Evolutionary conservation across 306 rosid species (phyloP), one percentile per base, ranked within the genome.

Genomic region (Notholithocarpus densiflorus): DNA sequence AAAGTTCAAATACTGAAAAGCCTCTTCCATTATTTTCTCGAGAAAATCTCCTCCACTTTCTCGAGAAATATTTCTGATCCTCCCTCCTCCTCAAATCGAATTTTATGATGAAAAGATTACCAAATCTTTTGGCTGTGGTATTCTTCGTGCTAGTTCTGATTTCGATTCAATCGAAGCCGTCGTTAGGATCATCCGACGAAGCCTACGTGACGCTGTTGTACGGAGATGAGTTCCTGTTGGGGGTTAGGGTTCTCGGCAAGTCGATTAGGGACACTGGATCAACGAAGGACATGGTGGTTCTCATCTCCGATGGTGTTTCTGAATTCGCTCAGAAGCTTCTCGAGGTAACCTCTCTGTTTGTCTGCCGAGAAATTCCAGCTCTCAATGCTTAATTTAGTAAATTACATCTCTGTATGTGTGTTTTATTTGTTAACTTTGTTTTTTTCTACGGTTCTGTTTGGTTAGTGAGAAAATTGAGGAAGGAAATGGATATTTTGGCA

Each of bases 241-340:
- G 99, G 2, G 99, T 93, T 75, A 84, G 99, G 78, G 99, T 96
- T 79, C 92, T 96, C 19, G 99, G 99, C 1, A 96, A 91, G 80
- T 96, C 99, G 52, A 90, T 96, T 19, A 92, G 96, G 53, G 88
- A 91, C 84, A 89, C 94, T 72, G 90, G 97, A 80, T 88, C 98
- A 80, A 81, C 59, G 55, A 93, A 91, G 90, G 97, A 90, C 69
- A 91, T 96, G 99, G 98, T 96, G 32, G 99, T 76, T 8, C 86
- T 96, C 82, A 90, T 96, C 84, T 96, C 99, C 12, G 98, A 96
- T 80, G 99, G 99, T 6, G 98, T 96, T 21, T 96, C 99, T 48
- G 82, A 87, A 71, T 93, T 80, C 83, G 99, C 99, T 77, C 85
- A 81, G 84, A 85, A 56, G 70, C 97, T 96, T 76, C 91, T 95